Base-by-base conservation (phyloP, 345 rosid genomes). In the Populus davidiana region DNA sequence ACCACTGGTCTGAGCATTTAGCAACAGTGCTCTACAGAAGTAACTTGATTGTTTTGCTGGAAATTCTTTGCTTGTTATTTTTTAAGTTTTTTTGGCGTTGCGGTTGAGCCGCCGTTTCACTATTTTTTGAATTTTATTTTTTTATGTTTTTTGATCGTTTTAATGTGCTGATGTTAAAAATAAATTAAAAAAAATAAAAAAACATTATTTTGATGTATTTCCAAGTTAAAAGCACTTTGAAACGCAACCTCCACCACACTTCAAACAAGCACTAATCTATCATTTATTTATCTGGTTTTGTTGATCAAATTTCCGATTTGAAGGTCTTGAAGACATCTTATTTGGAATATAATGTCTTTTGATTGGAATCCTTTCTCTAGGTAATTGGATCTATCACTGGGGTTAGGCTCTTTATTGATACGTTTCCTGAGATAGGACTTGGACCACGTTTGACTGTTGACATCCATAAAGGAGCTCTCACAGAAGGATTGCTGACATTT, bases 401-500 rank as follows among this genome's bases (percentile, higher is more conserved):
- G 80, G 99, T 96, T 74, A 85, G 86, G 87, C 78, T 84, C 82
- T 67, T 92, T 47, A 76, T 92, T 59, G 81, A 81, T 21, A 76
- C 82, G 59, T 87, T 92, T 82, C 98, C 97, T 29, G 95, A 83
- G 79, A 72, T 90, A 76, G 94, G 97, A 43, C 75, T 54, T 21
- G 97, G 99, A 18, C 97, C 99, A 29, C 84, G 75, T 25, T 79
- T 96, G 81, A 89, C 84, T 13, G 93, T 91, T 69, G 91, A 88
- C 67, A 84, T 96, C 71, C 94, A 88, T 81, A 86, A 71, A 17
- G 99, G 98, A 5, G 97, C 97, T 36, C 83, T 96, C 27, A 94
- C 96, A 1, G 99, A 96, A 83, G 99, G 99, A 67, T 70, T 89
- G 38, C 79, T 91, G 74, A 83, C 99, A 31, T 96, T 90, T 86